phyloP scores from a whole-genome alignment of 257 asterid species.

The Ophiorrhiza pumila region DNA sequence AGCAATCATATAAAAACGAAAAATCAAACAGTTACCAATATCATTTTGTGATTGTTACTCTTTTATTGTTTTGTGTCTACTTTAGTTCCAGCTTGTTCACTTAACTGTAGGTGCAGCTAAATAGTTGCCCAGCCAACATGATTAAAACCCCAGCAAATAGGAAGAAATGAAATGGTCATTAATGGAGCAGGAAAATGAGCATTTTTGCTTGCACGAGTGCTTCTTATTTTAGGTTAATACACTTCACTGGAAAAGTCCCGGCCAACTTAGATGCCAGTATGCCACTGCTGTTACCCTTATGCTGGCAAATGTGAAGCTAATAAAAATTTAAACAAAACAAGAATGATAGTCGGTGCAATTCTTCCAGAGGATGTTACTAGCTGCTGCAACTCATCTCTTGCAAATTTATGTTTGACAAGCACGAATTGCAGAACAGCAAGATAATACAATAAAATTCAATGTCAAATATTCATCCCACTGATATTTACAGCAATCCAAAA shows the following conservation, averaged over 20 bases:
- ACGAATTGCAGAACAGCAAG: neutral
- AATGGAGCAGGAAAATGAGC: neutral
- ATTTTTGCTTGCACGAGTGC: neutral
- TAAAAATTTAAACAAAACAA: too few relatives aligned
- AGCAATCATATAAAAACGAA: neutral
- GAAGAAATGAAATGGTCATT: neutral
- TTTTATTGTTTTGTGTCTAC: neutral
- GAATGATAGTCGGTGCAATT: too few relatives aligned
- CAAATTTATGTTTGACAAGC: neutral
- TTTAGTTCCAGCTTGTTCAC: neutral
- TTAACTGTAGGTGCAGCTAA: neutral
- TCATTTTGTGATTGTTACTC: neutral
- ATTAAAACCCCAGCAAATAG: neutral
- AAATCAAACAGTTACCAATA: neutral
- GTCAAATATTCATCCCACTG: neutral
- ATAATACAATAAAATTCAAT: neutral
- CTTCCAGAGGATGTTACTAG: neutral
- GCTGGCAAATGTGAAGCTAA: conserved; percentile 5
- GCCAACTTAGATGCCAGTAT: neutral
- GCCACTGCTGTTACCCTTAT: neutral
- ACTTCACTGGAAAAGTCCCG: neutral
- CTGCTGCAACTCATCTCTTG: neutral
- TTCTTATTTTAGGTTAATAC: neutral
- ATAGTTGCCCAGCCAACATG: neutral
- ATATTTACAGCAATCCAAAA: too few relatives aligned